A percentile compares a stretch with the other conserved stretches of the same genome.
Conservation (phyloP, 2,329 filamentous ascomycete species). For the Aschersonia sp. region DNA sequence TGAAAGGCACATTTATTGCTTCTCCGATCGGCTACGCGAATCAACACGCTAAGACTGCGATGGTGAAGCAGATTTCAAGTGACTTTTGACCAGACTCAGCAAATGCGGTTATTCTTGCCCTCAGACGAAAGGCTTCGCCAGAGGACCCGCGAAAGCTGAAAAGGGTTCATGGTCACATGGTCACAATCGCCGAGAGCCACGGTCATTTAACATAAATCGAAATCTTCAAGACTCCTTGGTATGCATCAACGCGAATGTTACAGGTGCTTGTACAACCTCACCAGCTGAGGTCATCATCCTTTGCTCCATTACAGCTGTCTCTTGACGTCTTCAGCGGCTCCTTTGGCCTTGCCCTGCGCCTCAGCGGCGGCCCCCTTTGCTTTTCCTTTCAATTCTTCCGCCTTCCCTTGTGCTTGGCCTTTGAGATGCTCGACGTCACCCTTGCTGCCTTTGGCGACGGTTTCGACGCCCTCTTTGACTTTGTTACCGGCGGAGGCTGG, state of each 20-base stretch:
- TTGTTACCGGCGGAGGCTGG: constrained; percentile 28
- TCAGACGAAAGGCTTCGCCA: no score
- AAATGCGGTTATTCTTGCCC: no score
- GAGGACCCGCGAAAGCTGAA: no score
- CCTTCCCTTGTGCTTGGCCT: constrained; percentile 17
- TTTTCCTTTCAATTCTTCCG: constrained; percentile 17
- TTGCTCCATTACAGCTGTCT: constrained; percentile 1
- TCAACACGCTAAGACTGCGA: no score
- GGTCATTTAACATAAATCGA: not conserved
- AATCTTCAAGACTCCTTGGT: not conserved
- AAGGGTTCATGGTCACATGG: no score
- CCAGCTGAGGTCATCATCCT: not conserved
- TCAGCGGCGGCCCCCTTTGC: constrained; percentile 23
- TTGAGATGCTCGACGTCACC: constrained; percentile 20
- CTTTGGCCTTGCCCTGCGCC: constrained; percentile 21
- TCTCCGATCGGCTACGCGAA: no score
- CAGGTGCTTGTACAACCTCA: not conserved
- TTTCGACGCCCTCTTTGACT: constrained; percentile 23
- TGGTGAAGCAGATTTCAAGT: no score
- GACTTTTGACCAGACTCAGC: no score
- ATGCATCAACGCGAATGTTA: not conserved
- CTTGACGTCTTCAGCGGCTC: constrained; percentile 22
- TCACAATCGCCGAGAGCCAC: no score
- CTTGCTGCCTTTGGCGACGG: constrained; percentile 19
- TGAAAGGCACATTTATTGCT: no score